Evolutionary conservation across 148 eudicot species (phyloP).

Genomic region (Rhododendron henanense): DNA sequence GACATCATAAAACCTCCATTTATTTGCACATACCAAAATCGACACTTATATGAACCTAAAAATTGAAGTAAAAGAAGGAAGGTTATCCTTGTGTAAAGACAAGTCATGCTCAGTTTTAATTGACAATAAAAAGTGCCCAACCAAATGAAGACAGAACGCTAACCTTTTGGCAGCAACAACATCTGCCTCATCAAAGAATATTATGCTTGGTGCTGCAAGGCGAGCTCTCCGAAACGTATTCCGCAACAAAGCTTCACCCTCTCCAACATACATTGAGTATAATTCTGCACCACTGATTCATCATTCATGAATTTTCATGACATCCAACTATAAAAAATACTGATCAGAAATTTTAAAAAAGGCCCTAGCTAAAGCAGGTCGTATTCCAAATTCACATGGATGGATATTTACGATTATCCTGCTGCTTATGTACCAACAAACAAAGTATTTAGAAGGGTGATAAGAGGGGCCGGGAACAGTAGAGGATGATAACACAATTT

Average conservation of each 20-base stretch:
- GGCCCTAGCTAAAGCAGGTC: not conserved
- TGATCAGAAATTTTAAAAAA: not conserved
- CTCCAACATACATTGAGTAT: conserved; percentile 94
- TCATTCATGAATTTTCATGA: conserved; percentile 12
- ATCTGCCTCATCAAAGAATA: conserved; percentile 95
- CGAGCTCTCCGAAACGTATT: conserved; percentile 88
- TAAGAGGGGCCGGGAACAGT: not conserved
- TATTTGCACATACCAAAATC: not conserved
- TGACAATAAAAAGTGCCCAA: not conserved
- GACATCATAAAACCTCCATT: not conserved
- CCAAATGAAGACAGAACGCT: conserved; percentile 4
- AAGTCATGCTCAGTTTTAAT: not conserved
- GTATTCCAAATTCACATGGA: not conserved
- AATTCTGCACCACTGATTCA: conserved; percentile 85
- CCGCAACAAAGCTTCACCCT: conserved; percentile 91
- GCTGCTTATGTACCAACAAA: not conserved
- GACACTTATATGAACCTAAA: not conserved
- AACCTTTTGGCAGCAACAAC: conserved; percentile 79
- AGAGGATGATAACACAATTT: not conserved
- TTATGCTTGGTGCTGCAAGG: conserved; percentile 95
- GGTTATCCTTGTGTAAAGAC: not conserved
- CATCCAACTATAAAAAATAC: not conserved
- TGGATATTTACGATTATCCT: not conserved
- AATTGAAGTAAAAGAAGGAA: not conserved
- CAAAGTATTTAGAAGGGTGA: not conserved